phyloP scores from a whole-genome alignment of 495 filamentous ascomycete species.

The Aspergillus ellipticus region DNA sequence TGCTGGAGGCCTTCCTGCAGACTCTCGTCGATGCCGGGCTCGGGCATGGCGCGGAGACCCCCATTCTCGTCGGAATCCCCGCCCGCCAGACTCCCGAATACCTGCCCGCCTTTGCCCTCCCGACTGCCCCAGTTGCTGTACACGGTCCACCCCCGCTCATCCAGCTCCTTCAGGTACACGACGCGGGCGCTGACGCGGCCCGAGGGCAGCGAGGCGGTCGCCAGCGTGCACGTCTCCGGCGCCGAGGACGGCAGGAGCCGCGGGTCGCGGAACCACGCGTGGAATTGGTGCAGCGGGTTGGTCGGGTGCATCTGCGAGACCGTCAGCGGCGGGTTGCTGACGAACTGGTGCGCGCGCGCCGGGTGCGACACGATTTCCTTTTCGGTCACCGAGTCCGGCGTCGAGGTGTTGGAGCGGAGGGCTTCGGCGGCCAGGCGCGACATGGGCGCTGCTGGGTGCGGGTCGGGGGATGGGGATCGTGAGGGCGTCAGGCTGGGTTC shows the following conservation, averaged over 20 bases:
- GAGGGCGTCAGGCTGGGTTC: constrained; percentile 10
- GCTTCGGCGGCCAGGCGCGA: constrained; percentile 20
- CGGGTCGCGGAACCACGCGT: constrained; percentile 77
- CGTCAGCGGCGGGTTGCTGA: constrained; percentile 42
- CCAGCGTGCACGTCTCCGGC: constrained; percentile 69
- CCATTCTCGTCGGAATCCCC: constrained; percentile 9
- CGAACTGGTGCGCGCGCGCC: constrained; percentile 46
- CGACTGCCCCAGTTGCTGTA: constrained; percentile 86
- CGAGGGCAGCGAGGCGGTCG: constrained; percentile 80
- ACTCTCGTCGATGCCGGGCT: constrained; percentile 17
- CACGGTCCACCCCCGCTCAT: constrained; percentile 74
- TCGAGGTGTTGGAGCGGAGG: constrained; percentile 32
- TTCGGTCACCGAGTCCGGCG: constrained; percentile 36
- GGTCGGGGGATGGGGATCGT: constrained; percentile 15
- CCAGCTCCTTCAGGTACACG: constrained; percentile 84
- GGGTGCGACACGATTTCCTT: constrained; percentile 35
- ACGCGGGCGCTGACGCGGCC: constrained; percentile 79
- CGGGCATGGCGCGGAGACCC: constrained; percentile 25
- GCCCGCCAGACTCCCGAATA: constrained; percentile 32
- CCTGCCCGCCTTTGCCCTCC: constrained; percentile 43
- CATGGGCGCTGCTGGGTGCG: constrained; percentile 37
- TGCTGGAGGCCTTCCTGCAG: constrained; percentile 13
- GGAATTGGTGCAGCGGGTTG: constrained; percentile 75
- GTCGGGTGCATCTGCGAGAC: constrained; percentile 37
- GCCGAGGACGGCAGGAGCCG: constrained; percentile 59